Conservation (phyloP, 257 asterid species). For the Solanum tarapatanum region DNA sequence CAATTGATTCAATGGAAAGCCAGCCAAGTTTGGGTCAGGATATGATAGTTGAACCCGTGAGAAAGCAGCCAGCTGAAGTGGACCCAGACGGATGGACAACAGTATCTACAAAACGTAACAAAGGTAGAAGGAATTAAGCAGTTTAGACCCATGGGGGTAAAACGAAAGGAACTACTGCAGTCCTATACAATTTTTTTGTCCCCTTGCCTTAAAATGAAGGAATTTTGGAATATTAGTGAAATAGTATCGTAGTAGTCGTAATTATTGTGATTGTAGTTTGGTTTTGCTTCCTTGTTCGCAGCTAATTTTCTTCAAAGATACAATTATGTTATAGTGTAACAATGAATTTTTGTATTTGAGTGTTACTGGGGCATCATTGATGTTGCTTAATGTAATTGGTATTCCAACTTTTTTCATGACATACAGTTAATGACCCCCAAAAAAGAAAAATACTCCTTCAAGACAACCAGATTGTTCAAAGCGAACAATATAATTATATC, state of each 20-base stretch:
- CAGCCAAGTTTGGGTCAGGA: slow-evolving; percentile 4
- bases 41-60: not conserved
- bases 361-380: not conserved
- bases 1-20: slow-evolving; percentile 26
- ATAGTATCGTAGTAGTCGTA: not conserved
- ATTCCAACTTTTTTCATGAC: not conserved
- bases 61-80: slow-evolving; percentile 10
- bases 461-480: not conserved
- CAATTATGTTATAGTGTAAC: not conserved
- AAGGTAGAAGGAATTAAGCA: slow-evolving; percentile 24
- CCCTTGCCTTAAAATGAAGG: not conserved
- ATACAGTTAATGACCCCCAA: not conserved
- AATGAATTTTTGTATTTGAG: not conserved
- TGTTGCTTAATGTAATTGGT: not conserved
- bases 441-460: not conserved
- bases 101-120: slow-evolving; percentile 29
- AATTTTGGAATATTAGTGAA: not conserved
- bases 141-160: not conserved
- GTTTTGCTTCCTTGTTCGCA: not conserved
- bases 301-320: not conserved
- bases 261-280: not conserved
- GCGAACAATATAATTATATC: not conserved
- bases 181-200: not conserved
- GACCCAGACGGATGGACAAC: slow-evolving; percentile 45
- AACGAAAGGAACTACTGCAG: not conserved